Percentiles rank a stretch among this genome's conserved stretches.
phyloP scores from a whole-genome alignment of 441 rosid species.

The Omphalea diandra region DNA sequence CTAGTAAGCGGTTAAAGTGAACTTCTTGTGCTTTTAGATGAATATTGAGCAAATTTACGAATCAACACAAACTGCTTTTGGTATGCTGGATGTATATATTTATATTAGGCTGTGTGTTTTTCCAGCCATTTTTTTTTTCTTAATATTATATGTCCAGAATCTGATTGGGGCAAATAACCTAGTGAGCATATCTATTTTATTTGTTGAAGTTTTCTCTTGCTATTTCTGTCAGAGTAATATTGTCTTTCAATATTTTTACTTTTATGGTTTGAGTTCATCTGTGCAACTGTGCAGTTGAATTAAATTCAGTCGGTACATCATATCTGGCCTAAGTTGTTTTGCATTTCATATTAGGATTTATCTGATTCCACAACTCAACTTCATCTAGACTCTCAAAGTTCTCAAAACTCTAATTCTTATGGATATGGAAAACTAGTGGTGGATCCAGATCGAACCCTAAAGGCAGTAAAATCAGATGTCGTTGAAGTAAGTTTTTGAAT shows the following conservation, averaged over 20 bases:
- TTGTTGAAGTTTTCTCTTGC: neutral
- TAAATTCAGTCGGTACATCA: neutral
- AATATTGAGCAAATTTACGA: neutral
- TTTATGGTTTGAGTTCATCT: neutral
- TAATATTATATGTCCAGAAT: neutral
- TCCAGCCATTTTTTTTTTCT: neutral
- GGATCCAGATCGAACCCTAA: constrained; percentile 46
- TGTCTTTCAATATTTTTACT: neutral
- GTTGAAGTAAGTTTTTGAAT: constrained; percentile 49
- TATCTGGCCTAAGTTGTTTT: constrained; percentile 8
- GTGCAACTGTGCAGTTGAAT: constrained; percentile 8
- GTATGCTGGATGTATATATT: neutral
- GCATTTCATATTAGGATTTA: constrained; percentile 40
- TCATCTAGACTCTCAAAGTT: constrained; percentile 34
- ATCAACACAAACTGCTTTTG: neutral
- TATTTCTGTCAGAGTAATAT: neutral
- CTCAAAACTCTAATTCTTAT: constrained; percentile 43
- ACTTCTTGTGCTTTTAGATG: neutral
- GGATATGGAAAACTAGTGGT: constrained; percentile 36
- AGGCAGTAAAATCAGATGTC: constrained; percentile 37
- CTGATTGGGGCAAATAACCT: neutral
- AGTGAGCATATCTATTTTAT: neutral
- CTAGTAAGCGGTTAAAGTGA: neutral
- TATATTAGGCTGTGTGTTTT: neutral
- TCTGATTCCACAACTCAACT: constrained; percentile 34